phyloP scores from a whole-genome alignment of 768 basidiomycete genomes.

The Podaxis pistillaris region DNA sequence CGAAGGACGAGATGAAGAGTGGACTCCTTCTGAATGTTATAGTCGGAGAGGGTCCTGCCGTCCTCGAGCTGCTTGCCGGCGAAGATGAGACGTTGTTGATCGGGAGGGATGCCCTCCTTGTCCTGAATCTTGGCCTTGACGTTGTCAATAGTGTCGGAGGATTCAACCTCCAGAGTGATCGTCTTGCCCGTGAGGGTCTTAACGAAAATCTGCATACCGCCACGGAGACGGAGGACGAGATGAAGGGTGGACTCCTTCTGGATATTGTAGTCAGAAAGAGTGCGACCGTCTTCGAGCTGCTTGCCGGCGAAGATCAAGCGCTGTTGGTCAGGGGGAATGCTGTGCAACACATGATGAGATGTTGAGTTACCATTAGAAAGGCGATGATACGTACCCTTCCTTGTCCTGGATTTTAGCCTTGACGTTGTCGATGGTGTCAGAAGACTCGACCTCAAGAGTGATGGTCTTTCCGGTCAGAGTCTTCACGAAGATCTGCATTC shows the following conservation, averaged over 20 bases:
- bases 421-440: conserved; percentile 85
- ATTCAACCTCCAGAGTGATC: conserved; percentile 91
- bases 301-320: conserved; percentile 92
- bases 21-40: conserved; percentile 82
- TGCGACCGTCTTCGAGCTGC: conserved; percentile 89
- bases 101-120: conserved; percentile 81
- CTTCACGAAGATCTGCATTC: conserved; percentile 85
- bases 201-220: conserved; percentile 90
- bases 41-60: conserved; percentile 84
- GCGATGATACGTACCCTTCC: conserved; percentile 47
- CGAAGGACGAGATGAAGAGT: conserved; percentile 75
- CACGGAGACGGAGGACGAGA: conserved; percentile 81
- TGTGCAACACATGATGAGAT: conserved; percentile 13
- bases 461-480: conserved; percentile 89
- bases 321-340: conserved; percentile 82
- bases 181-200: conserved; percentile 90
- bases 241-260: conserved; percentile 88
- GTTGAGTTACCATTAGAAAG: neutral
- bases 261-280: conserved; percentile 87
- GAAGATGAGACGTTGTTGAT: conserved; percentile 89
- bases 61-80: conserved; percentile 96
- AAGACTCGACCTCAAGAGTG: conserved; percentile 86
- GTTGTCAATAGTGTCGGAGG: conserved; percentile 91
- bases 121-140: conserved; percentile 84
- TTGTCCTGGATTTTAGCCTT: conserved; percentile 95